These are phyloP conservation scores for Solanum stenotomum DNA, from an alignment of 257 asterid species.

Conservation along the genomic window DNA sequence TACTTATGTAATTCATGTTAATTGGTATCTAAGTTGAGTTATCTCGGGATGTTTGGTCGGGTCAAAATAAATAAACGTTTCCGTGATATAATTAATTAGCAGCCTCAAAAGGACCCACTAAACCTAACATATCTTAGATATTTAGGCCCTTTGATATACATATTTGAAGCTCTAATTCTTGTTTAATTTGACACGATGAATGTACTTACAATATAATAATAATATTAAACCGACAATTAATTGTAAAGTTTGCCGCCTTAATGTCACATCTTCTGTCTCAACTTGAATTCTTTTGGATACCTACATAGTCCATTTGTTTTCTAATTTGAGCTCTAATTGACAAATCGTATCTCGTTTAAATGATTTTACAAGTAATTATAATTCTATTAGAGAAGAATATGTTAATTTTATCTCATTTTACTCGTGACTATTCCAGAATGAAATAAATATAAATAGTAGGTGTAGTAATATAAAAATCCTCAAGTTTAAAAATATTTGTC, in stretches of 20 bases:
- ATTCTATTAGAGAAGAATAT: background rate
- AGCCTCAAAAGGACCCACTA: constrained; percentile 12
- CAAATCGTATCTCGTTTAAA: background rate
- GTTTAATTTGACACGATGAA: constrained; percentile 10
- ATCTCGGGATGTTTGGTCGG: background rate
- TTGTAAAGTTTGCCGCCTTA: constrained; percentile 5
- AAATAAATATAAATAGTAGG: background rate
- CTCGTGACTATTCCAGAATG: background rate
- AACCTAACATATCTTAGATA: background rate
- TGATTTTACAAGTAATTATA: background rate
- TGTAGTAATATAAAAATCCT: background rate
- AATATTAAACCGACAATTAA: background rate
- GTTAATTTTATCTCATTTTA: background rate
- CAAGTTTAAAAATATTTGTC: background rate
- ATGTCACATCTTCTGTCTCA: background rate
- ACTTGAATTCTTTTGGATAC: background rate
- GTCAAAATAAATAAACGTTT: background rate
- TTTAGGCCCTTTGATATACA: background rate
- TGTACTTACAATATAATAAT: background rate
- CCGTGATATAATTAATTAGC: background rate
- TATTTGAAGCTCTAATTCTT: background rate
- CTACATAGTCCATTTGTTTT: background rate
- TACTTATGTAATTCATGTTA: no score
- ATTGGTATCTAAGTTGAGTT: background rate
- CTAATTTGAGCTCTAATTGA: background rate